Evolutionary conservation across 2,329 filamentous ascomycete genomes (phyloP), one percentile per base, ranked within the genome.

Genomic region (Colletotrichum sojae): DNA sequence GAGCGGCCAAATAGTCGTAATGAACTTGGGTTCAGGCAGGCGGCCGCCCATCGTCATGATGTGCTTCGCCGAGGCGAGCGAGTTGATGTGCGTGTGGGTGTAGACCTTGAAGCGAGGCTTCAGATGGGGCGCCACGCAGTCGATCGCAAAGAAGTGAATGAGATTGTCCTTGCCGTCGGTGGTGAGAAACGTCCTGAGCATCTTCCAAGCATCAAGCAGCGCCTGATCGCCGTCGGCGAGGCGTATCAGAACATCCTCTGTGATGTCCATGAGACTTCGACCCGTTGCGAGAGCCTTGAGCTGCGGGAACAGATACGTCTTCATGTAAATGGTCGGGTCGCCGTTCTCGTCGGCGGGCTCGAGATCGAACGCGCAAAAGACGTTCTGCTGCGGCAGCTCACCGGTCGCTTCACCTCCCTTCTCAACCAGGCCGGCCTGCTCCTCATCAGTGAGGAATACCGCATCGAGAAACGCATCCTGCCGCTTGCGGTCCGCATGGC

Each of bases 231-330:
- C 27, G n/a, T 40, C 46, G 3, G 57, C 46, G 51, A 60, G 45
- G n/a, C 31, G 57, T 43, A 15, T 13, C 16, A 52, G n/a, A 22
- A 60, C 48, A 15, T 45, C 51, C 18, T 60, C 45, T 2, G 57
- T 40, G 45, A 60, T 18, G n/a, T 49, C 25, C n/a, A 60, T 27
- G 5, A 51, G 46, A 5, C 4, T 6, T 31, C 18, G 46, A n/a
- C 46, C 18, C 4, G 43, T 46, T 46, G 43, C 64, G 56, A 75
- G 73, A 31, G 27, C 27, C 27, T 31, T 31, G 27, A 31, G 27
- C 27, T 31, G 27, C 27, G 27, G 27, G 6, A 31, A 31, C 27
- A 31, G 27, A 31, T 31, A 31, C 27, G 27, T 31, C 27, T 31
- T 31, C 27, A 31, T 31, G 27, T 31, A 10, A 31, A 31, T 31